Evolutionary conservation across 495 filamentous ascomycete genomes (phyloP), one percentile per base, ranked within the genome.

Genomic region (Penicillium samsonianum): DNA sequence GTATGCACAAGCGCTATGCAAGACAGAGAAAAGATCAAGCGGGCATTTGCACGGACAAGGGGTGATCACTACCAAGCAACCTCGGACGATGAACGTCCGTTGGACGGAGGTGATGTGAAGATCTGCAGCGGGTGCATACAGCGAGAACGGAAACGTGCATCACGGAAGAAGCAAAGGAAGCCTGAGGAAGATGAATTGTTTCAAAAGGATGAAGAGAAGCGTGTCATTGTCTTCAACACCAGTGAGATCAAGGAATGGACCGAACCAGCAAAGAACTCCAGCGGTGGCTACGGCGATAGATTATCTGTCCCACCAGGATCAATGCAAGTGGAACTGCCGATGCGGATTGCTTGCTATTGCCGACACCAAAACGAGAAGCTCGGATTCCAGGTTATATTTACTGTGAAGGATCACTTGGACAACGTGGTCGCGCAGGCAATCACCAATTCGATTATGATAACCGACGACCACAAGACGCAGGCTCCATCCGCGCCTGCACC

Each of bases 321-420:
- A 19, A 85, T 87, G 75, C 86, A 90, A 65, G 84, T 95, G 20
- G 84, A 91, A 61, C 81, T 87, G 8, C 90, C 91, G 6, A 96
- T 98, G 91, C 84, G 93, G n/a, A 96, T 98, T 63, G 90, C 92
- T 5, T 98, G 93, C 71, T 98, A 98, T 73, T 96, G 93, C 71
- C 85, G 93, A 4, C 93, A 98, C 67, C 93, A 97, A 56, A 81
- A 84, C 37, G 93, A 98, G 73, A 96, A 96, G 67, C 73, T 86
- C 53, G 93, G 93, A 3, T 98, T 96, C 63, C 89, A 90, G 65
- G 90, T 98, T 61, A 95, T 98, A 30, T 94, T 96, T 67, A 97
- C 93, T 3, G 74, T 98, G 50, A 95, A 92, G 65, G 90, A 96
- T 74, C 81, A 87, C 59, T 64, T 80, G 51, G 86, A 83, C 65